Evolutionary conservation across 495 filamentous ascomycete species (phyloP).

Genomic region (Lasiosphaeria miniovina): DNA sequence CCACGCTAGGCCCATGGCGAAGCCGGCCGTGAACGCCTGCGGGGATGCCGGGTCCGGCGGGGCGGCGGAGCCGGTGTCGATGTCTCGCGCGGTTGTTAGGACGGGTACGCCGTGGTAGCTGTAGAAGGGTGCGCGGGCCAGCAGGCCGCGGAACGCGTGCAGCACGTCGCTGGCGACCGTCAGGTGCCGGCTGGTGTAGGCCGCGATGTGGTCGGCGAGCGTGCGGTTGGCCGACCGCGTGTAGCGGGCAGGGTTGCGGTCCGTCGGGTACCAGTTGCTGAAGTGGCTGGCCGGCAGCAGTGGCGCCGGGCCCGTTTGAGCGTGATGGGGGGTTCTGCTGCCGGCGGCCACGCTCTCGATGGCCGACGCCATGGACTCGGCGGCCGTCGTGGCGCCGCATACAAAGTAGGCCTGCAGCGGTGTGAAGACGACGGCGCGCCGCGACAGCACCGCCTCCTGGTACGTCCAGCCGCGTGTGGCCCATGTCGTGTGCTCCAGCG

Average conservation of each 20-base stretch:
- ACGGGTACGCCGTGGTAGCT: constrained; percentile 6
- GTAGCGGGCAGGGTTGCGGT: no score
- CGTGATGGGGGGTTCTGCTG: background rate
- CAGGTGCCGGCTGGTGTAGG: background rate
- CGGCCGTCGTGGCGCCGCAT: constrained; percentile 23
- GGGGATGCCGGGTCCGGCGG: background rate
- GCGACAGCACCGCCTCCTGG: constrained; percentile 37
- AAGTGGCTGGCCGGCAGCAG: no score
- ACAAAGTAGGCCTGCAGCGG: constrained; percentile 34
- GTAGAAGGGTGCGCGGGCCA: background rate
- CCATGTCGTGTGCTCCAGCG: constrained; percentile 20
- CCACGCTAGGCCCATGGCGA: background rate
- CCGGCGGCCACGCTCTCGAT: background rate
- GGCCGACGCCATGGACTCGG: constrained; percentile 5
- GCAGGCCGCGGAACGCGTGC: constrained; percentile 10
- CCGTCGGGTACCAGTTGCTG: no score
- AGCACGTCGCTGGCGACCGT: constrained; percentile 1
- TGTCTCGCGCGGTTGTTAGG: background rate
- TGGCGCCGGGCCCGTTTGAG: background rate
- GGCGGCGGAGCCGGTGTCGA: background rate
- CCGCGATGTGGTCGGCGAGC: constrained; percentile 1
- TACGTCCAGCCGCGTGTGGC: constrained; percentile 41
- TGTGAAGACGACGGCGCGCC: constrained; percentile 18
- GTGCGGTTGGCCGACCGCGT: background rate
- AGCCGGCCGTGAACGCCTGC: background rate